Base-by-base conservation (phyloP, 108 stramenopile species). In the Bacterosira constricta region DNA sequence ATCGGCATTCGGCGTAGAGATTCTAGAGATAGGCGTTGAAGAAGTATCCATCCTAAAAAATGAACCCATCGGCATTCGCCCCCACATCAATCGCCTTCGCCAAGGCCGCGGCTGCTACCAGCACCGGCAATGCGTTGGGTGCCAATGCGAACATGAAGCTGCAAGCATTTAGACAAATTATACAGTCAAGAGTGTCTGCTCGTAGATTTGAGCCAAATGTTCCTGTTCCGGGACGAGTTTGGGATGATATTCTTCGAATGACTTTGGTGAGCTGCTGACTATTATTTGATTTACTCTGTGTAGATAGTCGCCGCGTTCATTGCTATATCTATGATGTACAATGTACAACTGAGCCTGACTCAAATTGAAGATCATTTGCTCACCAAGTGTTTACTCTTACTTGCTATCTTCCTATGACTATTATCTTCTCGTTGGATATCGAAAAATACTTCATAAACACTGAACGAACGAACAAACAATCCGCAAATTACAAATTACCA, bases 121-220 rank as follows among this genome's bases (percentile, higher is more conserved):
- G n/a, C n/a, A n/a, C n/a, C n/a, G n/a, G n/a, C n/a, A n/a, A n/a
- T n/a, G n/a, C n/a, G n/a, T n/a, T n/a, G n/a, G n/a, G n/a, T n/a
- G 50, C n/a, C 0, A 36, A 38, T 53, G 53, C 56, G 58, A 59
- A 68, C 30, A 8, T 50, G 59, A 68, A 49, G 42, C 58, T 75
- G 10, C 31, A 37, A 13, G 66, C 81, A 32, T 93, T 93, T 81
- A 89, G 92, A 9, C 58, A 84, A 31, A 61, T 93, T 30, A 81
- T 83, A 2, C 75, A 81, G 26, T 46, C 73, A 12, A 83, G 92
- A 39, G 59, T 67, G 44, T 86, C 92, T 0, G 69, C 75, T 1
- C 73, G 86, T 29, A 85, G 89, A 57, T 93, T 93, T 64, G 78
- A 87, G 62, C 75, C 89, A 21, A 74, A 78, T 27, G 47, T 63